These are phyloP conservation scores for Aciculosporium take DNA, from an alignment of 2,329 filamentous ascomycete species.

Conservation along the genomic window DNA sequence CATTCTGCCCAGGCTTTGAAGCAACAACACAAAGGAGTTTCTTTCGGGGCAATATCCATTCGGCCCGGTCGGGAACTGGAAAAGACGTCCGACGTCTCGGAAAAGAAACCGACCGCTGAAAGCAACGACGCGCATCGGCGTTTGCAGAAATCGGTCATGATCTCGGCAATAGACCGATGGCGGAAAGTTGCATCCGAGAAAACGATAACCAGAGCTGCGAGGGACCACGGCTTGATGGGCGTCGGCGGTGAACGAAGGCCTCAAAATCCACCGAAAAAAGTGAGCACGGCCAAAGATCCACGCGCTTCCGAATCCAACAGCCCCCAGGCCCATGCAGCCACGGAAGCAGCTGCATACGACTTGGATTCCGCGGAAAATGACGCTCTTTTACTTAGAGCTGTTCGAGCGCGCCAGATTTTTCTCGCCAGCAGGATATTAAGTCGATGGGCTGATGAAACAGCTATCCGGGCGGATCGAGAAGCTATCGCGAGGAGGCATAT, in stretches of 20 bases:
- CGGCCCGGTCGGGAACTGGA: neutral
- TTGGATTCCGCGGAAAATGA: slow-evolving; percentile 7
- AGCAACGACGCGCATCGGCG: neutral
- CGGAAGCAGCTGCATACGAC: neutral
- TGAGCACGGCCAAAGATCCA: neutral
- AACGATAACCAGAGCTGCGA: neutral
- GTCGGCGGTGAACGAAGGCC: neutral
- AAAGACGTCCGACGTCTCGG: neutral
- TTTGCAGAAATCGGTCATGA: slow-evolving; percentile 4
- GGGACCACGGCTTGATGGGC: neutral
- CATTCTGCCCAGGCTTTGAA: neutral
- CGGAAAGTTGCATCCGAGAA: slow-evolving; percentile 3
- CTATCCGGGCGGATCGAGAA: slow-evolving; percentile 51
- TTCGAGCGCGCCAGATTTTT: slow-evolving; percentile 49
- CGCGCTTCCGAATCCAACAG: neutral
- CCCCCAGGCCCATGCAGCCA: neutral
- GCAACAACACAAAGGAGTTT: neutral
- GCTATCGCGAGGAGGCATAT: slow-evolving; percentile 56
- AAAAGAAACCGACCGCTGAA: neutral
- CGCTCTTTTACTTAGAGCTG: slow-evolving; percentile 34
- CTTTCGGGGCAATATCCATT: neutral
- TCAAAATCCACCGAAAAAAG: neutral
- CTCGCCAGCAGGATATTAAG: slow-evolving; percentile 29
- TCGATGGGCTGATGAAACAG: slow-evolving; percentile 50
- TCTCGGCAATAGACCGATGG: slow-evolving; percentile 11